Percentiles rank a stretch among this genome's conserved stretches.
phyloP scores from a whole-genome alignment of 176 grass and related monocot genomes.

The Cenchrus americanus region DNA sequence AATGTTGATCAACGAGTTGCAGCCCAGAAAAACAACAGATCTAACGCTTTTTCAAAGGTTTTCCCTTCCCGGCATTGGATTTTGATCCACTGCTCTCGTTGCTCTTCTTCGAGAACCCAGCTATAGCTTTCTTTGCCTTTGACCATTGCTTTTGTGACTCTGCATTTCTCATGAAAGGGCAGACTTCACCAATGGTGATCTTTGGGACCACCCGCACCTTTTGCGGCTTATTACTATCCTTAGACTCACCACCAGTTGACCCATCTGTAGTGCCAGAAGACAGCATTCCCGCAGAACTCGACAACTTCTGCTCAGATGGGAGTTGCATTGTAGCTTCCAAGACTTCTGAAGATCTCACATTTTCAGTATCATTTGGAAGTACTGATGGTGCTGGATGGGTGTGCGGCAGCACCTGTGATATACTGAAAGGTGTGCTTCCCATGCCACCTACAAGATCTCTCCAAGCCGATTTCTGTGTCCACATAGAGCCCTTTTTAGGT shows the following conservation, averaged over 20 bases:
- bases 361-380: conserved; percentile 21
- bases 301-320: conserved; percentile 6
- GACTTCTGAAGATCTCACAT: conserved; percentile 4
- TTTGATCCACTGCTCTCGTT: conserved; percentile 47
- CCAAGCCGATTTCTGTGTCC: conserved; percentile 97
- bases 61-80: conserved; percentile 50
- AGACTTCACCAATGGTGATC: conserved; percentile 81
- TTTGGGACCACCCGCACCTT: conserved; percentile 61
- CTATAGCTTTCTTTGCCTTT: conserved; percentile 69
- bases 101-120: conserved; percentile 69
- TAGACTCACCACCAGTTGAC: conserved; percentile 6
- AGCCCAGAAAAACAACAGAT: background rate
- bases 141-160: conserved; percentile 82
- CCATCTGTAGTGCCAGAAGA: background rate
- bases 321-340: background rate
- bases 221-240: conserved; percentile 31
- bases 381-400: conserved; percentile 40
- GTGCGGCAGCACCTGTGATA: conserved; percentile 56
- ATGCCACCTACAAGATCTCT: conserved; percentile 69
- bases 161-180: conserved; percentile 82
- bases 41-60: conserved; percentile 35
- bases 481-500: conserved; percentile 50
- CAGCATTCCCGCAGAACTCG: background rate
- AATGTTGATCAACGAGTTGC: background rate
- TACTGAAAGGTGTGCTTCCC: conserved; percentile 59